Base-by-base conservation (phyloP, 1,284 basidiomycete genomes). In the Sphaerobolus stellatus region DNA sequence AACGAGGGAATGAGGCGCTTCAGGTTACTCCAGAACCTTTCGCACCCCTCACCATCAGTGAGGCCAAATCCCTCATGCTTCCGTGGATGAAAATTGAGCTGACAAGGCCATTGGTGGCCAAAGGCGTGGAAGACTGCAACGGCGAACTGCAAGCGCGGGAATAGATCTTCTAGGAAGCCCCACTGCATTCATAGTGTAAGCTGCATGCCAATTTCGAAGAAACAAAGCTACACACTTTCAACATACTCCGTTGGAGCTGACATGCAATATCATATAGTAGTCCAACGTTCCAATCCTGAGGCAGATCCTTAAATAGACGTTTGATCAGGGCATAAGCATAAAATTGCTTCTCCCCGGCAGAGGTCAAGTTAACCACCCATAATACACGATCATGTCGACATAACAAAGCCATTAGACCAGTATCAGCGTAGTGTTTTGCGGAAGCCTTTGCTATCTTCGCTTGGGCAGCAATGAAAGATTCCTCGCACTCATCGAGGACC, bases 51-150 rank as follows among this genome's bases (percentile, higher is more conserved):
- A 1, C 68, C 68, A 53, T 75, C 71, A 0, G 67, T 64, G 1
- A 73, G 40, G 1, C 73, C 71, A 4, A 72, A 46, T 0, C 72
- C 71, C 5, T 43, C 20, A 1, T 60, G 54, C 3, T 73, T 40
- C 0, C 68, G 51, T 1, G 74, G 73, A 40, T 73, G 72, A 50
- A 72, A 72, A 0, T 66, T 56, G 0, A 76, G 58, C 51, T 76
- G 75, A 38, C 74, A 76, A 1, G 69, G 56, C 73, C 71, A 36
- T 74, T 79, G 59, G 63, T 66, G 25, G 57, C 67, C 25, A 73
- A 79, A 61, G 71, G 75, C 60, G 71, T 76, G 74, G 71, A 77
- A 74, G 0, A 68, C 72, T n/a, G 65, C 69, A 0, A 69, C 73
- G 0, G 66, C 67, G 48, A 74, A 73, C 1, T 41, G 18, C 0